Evolutionary conservation across 2,329 filamentous ascomycete species (phyloP).

Genomic region (Colletotrichum eleusines): DNA sequence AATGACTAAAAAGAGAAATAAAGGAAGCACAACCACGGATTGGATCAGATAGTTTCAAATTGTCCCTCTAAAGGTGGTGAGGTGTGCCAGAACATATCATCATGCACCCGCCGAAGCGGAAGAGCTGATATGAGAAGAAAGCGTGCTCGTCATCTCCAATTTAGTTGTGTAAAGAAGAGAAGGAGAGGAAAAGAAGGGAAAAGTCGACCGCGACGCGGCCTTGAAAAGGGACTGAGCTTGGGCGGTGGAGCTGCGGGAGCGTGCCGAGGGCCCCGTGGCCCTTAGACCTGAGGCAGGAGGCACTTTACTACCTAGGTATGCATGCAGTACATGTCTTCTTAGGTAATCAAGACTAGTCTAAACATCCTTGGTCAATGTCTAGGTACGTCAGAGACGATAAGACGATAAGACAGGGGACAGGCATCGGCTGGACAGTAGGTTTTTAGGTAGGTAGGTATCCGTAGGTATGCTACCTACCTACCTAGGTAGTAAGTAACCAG

Average conservation of each 20-base stretch:
- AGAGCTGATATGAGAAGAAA: conserved; percentile 67
- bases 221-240: conserved; percentile 36
- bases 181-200: conserved; percentile 46
- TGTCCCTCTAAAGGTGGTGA: conserved; percentile 74
- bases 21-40: conserved; percentile 45
- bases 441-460: too few species aligned
- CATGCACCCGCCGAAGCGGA: conserved; percentile 68
- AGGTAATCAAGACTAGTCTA: neutral
- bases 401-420: neutral
- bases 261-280: conserved; percentile 6
- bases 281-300: conserved; percentile 3
- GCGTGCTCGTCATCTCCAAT: conserved; percentile 82
- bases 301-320: too few species aligned
- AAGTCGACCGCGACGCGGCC: conserved; percentile 1
- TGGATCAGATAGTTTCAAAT: conserved; percentile 75
- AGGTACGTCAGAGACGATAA: neutral
- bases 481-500: neutral
- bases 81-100: conserved; percentile 74
- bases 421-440: too few species aligned
- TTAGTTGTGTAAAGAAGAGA: conserved; percentile 77
- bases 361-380: neutral
- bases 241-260: conserved; percentile 14
- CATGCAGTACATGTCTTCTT: too few species aligned
- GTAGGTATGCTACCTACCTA: neutral
- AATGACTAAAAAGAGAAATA: neutral